phyloP scores from a whole-genome alignment of 2,329 filamentous ascomycete genomes.

The Orbilia javanica region DNA sequence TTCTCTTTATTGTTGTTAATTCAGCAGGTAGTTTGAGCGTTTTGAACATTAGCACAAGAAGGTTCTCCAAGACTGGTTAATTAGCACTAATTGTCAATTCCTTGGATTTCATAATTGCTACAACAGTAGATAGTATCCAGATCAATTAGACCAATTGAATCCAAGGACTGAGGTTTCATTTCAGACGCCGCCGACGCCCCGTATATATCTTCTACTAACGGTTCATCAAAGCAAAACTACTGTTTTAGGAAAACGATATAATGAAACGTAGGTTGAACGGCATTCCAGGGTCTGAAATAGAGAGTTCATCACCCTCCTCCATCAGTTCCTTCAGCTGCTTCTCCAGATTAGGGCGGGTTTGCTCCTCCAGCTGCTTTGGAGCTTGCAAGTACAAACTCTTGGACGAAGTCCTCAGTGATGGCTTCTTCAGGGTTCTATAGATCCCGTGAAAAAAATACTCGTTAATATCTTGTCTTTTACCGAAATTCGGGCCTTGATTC shows the following conservation, averaged over 20 bases:
- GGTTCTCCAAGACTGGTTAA: too few relatives aligned
- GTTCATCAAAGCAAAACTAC: background rate
- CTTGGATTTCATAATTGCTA: background rate
- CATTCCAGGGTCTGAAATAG: conserved; percentile 69
- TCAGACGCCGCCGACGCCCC: conserved; percentile 10
- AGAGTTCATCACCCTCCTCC: conserved; percentile 84
- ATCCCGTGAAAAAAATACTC: background rate
- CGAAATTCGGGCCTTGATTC: background rate
- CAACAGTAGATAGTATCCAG: background rate
- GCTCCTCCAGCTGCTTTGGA: conserved; percentile 82
- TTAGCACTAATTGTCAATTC: too few relatives aligned
- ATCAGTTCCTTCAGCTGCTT: conserved; percentile 84
- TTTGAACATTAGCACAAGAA: background rate
- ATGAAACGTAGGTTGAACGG: conserved; percentile 62
- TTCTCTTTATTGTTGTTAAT: background rate
- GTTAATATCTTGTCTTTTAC: background rate
- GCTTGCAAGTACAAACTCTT: conserved; percentile 92
- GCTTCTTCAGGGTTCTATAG: conserved; percentile 77
- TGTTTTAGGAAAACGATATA: conserved; percentile 58
- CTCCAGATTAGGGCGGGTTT: conserved; percentile 83
- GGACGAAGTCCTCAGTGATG: conserved; percentile 82
- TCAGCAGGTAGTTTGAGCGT: background rate
- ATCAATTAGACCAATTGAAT: background rate
- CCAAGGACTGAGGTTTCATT: conserved; percentile 1
- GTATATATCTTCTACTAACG: background rate